Percentiles rank a stretch among this genome's conserved stretches.
phyloP scores from a whole-genome alignment of 768 basidiomycete genomes.

The Kwoniella sp. region DNA sequence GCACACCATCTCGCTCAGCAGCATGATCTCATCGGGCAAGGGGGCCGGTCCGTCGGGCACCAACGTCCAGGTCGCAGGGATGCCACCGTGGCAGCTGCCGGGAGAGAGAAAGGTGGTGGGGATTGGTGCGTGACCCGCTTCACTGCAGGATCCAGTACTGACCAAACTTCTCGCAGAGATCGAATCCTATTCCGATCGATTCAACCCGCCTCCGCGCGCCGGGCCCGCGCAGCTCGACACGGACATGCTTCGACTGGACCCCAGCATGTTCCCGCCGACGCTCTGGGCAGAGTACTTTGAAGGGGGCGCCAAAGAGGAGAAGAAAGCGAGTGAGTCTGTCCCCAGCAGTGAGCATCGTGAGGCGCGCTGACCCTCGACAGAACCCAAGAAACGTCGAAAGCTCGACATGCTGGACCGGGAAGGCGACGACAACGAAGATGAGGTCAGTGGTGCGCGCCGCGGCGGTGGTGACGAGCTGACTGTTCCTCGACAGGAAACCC shows the following conservation, averaged over 20 bases:
- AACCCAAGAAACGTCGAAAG: constrained; percentile 11
- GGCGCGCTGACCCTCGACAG: background rate
- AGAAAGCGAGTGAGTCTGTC: constrained; percentile 11
- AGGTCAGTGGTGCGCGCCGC: constrained; percentile 21
- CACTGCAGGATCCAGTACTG: background rate
- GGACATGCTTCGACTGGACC: constrained; percentile 22
- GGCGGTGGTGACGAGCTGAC: no score
- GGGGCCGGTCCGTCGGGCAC: background rate
- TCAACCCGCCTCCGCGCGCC: constrained; percentile 5
- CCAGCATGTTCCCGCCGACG: constrained; percentile 31
- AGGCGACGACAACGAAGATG: constrained; percentile 27
- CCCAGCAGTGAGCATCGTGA: background rate
- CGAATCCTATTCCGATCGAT: constrained; percentile 38
- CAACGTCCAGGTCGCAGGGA: background rate
- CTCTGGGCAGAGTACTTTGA: constrained; percentile 42
- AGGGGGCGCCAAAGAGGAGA: constrained; percentile 3
- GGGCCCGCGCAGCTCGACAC: constrained; percentile 24
- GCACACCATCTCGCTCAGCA: constrained; percentile 21
- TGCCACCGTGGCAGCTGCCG: constrained; percentile 34
- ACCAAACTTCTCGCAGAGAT: constrained; percentile 24
- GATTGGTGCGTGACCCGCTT: constrained; percentile 26
- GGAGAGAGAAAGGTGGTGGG: constrained; percentile 32
- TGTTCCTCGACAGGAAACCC: constrained; percentile 22
- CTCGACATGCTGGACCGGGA: constrained; percentile 14
- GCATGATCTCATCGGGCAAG: constrained; percentile 17